Percentiles rank a stretch among this genome's conserved stretches.
These are phyloP conservation scores for Talaromyces sp. DNA, from an alignment of 2,329 filamentous ascomycete genomes.

Conservation along the genomic window DNA sequence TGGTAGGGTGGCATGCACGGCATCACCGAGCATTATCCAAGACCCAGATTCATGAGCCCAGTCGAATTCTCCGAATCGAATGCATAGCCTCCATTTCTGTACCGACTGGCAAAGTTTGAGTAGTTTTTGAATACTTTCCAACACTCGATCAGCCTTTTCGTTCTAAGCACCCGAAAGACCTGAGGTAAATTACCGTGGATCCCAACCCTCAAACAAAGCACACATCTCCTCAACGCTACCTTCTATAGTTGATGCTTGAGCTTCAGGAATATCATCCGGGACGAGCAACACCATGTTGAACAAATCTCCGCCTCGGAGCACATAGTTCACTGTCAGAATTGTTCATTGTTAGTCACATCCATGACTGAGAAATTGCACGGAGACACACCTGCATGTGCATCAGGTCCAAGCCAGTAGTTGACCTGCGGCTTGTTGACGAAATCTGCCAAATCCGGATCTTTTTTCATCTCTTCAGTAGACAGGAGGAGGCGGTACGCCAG, in stretches of 20 bases:
- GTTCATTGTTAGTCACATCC: neutral
- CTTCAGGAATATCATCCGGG: slow-evolving; percentile 59
- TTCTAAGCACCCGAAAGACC: neutral
- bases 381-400: slow-evolving; percentile 5
- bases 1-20: slow-evolving; percentile 61
- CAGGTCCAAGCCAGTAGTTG: slow-evolving; percentile 10
- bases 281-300: slow-evolving; percentile 54
- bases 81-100: slow-evolving; percentile 60
- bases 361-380: neutral
- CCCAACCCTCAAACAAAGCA: slow-evolving; percentile 55
- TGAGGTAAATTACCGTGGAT: slow-evolving; percentile 40
- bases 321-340: slow-evolving; percentile 51
- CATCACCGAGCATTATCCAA: slow-evolving; percentile 54
- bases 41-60: neutral
- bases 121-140: slow-evolving; percentile 45
- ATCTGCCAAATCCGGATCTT: neutral
- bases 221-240: slow-evolving; percentile 55
- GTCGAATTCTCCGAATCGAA: slow-evolving; percentile 54
- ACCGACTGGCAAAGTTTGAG: slow-evolving; percentile 56
- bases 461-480: neutral
- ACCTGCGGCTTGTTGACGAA: slow-evolving; percentile 7
- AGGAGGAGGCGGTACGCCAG: neutral
- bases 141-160: neutral
- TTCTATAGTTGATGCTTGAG: slow-evolving; percentile 48
- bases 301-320: slow-evolving; percentile 51